phyloP scores from a whole-genome alignment of 495 filamentous ascomycete genomes.

The Penicillium diatomitis region DNA sequence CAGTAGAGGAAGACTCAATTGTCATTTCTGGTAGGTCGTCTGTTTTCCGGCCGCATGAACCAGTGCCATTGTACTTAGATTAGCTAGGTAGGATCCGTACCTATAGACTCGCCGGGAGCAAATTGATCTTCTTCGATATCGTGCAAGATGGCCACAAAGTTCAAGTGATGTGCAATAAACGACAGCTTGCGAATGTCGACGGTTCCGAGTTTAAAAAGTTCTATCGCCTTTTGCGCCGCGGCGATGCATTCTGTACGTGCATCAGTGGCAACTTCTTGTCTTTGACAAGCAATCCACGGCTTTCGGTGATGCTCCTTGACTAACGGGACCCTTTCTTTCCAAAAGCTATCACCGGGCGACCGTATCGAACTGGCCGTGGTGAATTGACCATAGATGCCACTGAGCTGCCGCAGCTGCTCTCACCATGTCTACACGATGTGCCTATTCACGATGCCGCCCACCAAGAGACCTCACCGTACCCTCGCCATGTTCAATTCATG shows the following conservation, averaged over 20 bases:
- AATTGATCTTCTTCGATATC: conserved; percentile 79
- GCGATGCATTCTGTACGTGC: conserved; percentile 69
- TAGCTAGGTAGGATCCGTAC: conserved; percentile 57
- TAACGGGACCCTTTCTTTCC: neutral
- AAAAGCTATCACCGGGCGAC: conserved; percentile 57
- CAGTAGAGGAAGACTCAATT: conserved; percentile 33
- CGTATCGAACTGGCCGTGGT: conserved; percentile 61
- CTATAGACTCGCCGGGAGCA: conserved; percentile 50
- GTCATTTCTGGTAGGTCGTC: conserved; percentile 37
- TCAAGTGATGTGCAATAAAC: conserved; percentile 65
- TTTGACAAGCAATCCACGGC: too few species aligned
- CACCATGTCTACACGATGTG: conserved; percentile 66
- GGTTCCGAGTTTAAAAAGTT: conserved; percentile 48
- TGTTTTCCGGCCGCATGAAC: conserved; percentile 13
- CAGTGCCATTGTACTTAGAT: conserved; percentile 37
- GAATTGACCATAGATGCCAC: conserved; percentile 67
- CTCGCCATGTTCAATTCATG: conserved; percentile 70
- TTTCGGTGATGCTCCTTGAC: neutral
- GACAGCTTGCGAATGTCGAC: conserved; percentile 39
- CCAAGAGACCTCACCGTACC: conserved; percentile 54
- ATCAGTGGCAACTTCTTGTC: too few species aligned
- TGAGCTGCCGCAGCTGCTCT: conserved; percentile 57
- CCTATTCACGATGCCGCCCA: conserved; percentile 56
- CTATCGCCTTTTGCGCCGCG: conserved; percentile 50
- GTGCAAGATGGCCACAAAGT: conserved; percentile 57